A percentile compares a stretch with the other conserved stretches of the same genome.
These are phyloP conservation scores for Lactifluus rugatus DNA, from an alignment of 768 basidiomycete species.

Conservation along the genomic window DNA sequence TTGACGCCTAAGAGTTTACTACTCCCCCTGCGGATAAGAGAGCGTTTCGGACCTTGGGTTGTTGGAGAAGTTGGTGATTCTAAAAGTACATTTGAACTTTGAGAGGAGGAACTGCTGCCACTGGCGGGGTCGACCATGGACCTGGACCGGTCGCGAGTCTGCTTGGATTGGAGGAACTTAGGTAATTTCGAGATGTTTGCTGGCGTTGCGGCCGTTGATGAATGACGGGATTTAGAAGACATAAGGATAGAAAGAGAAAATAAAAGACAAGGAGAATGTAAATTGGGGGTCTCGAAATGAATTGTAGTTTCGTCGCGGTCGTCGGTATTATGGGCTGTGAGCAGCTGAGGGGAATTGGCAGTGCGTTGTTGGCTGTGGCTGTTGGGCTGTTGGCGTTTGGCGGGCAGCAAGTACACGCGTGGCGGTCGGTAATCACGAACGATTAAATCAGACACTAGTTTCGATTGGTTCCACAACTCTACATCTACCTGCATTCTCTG, in stretches of 20 bases:
- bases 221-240: conserved; percentile 38
- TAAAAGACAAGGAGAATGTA: not conserved
- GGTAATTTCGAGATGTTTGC: conserved; percentile 46
- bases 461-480: too few species aligned
- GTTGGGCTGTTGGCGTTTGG: not conserved
- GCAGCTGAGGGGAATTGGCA: too few species aligned
- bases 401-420: too few species aligned
- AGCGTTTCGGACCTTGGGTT: conserved; percentile 15
- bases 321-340: too few species aligned
- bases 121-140: conserved; percentile 36
- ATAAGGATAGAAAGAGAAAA: conserved; percentile 24
- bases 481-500: not conserved
- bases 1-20: conserved; percentile 18
- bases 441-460: too few species aligned
- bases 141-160: conserved; percentile 50
- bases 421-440: too few species aligned
- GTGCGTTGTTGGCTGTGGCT: not conserved
- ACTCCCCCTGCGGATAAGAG: conserved; percentile 13
- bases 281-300: not conserved
- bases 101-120: conserved; percentile 34
- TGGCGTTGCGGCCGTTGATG: conserved; percentile 35
- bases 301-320: too few species aligned
- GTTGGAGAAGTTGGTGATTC: conserved; percentile 9
- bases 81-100: conserved; percentile 27
- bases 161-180: conserved; percentile 55